Percentiles rank a stretch among this genome's conserved stretches.
These are phyloP conservation scores for Fusarium robinianum DNA, from an alignment of 2,329 filamentous ascomycete genomes.

Conservation along the genomic window DNA sequence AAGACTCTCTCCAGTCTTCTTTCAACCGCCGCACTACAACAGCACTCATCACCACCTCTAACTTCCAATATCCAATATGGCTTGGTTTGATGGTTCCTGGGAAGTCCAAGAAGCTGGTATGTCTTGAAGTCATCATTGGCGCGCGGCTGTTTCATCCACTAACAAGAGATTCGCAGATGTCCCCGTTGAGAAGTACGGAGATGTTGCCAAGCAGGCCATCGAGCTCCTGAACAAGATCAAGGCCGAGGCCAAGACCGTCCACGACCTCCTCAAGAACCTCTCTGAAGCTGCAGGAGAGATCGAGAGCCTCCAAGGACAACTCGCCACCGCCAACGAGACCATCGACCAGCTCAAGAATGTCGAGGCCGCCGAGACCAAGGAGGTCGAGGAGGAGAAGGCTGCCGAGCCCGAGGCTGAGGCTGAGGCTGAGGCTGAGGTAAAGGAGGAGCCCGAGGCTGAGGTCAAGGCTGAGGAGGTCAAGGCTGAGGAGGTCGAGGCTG, in stretches of 20 bases:
- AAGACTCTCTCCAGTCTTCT: background rate
- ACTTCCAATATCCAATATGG: slow-evolving; percentile 9
- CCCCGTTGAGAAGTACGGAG: slow-evolving; percentile 17
- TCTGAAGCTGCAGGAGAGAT: slow-evolving; percentile 15
- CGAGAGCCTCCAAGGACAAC: slow-evolving; percentile 10
- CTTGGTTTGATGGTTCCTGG: slow-evolving; percentile 25
- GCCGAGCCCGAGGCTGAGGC: slow-evolving; percentile 1
- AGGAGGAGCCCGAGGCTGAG: background rate
- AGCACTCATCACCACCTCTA: background rate
- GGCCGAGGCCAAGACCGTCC: slow-evolving; percentile 17
- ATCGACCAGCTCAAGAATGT: slow-evolving; percentile 1
- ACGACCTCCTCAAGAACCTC: slow-evolving; percentile 20
- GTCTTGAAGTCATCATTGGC: background rate
- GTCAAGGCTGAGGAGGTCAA: slow-evolving; percentile 5
- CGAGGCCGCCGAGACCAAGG: background rate
- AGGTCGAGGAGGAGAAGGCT: background rate
- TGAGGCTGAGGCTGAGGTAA: too few relatives aligned
- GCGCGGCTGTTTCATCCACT: background rate
- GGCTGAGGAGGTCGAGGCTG: background rate
- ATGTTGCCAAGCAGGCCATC: slow-evolving; percentile 17
- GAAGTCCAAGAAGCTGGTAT: slow-evolving; percentile 20
- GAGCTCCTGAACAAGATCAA: slow-evolving; percentile 15
- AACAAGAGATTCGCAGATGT: slow-evolving; percentile 9
- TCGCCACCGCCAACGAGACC: slow-evolving; percentile 9
- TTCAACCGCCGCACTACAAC: background rate